Evolutionary conservation across 2,329 filamentous ascomycete genomes (phyloP).

Genomic region (Bipolaris zeicola): DNA sequence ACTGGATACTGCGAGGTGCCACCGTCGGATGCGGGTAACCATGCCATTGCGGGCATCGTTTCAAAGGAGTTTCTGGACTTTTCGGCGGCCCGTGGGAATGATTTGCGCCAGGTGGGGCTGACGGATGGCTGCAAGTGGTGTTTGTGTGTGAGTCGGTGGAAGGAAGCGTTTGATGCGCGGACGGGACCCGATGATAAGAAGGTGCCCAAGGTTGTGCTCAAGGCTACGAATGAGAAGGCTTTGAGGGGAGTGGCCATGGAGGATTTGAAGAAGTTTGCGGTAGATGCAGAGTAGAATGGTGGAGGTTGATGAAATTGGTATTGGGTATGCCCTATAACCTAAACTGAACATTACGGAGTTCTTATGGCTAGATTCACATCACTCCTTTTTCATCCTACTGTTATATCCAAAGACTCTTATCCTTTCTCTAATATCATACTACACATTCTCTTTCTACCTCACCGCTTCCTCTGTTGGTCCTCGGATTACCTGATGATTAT

Average conservation of each 20-base stretch:
- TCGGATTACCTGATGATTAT: too few relatives aligned
- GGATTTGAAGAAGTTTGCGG: constrained; percentile 58
- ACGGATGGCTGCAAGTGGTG: constrained; percentile 67
- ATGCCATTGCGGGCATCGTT: constrained; percentile 63
- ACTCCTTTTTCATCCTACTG: too few relatives aligned
- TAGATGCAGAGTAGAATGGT: constrained; percentile 38
- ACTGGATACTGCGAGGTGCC: constrained; percentile 66
- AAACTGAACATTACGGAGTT: too few relatives aligned
- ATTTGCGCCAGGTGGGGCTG: constrained; percentile 61
- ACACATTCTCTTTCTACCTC: background rate
- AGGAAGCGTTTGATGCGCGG: constrained; percentile 63
- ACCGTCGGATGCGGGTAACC: constrained; percentile 62
- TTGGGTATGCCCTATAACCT: too few relatives aligned
- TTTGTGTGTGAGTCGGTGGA: constrained; percentile 64
- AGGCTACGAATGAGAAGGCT: constrained; percentile 60
- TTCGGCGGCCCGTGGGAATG: constrained; percentile 63
- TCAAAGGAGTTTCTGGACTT: constrained; percentile 68
- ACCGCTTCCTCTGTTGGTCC: background rate
- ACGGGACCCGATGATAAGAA: constrained; percentile 54
- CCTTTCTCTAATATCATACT: too few relatives aligned
- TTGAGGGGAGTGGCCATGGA: constrained; percentile 56
- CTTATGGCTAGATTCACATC: background rate
- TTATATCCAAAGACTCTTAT: too few relatives aligned
- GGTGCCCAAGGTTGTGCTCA: constrained; percentile 57
- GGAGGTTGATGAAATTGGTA: background rate